Conservation (phyloP, 2,329 filamentous ascomycete genomes). For the Colletotrichum tropicale region DNA sequence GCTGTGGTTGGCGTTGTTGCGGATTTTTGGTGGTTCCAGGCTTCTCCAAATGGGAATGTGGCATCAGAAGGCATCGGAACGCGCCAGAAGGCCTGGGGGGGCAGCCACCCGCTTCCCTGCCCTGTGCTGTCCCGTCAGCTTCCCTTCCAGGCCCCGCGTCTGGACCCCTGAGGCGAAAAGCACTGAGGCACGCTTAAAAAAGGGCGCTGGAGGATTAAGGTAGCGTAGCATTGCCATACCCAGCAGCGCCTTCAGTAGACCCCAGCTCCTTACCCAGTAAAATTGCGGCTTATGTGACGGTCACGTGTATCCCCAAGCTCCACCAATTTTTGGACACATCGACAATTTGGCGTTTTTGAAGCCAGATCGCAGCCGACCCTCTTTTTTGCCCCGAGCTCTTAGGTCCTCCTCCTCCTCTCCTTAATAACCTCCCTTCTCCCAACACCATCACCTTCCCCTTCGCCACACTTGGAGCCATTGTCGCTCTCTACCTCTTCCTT, state of each 20-base stretch:
- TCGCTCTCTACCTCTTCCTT: slow-evolving; percentile 29
- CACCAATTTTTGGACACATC: slow-evolving; percentile 49
- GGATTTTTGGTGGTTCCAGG: background rate
- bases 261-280: background rate
- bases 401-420: slow-evolving; percentile 32
- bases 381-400: slow-evolving; percentile 26
- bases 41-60: background rate
- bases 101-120: slow-evolving; percentile 1
- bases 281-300: slow-evolving; percentile 7
- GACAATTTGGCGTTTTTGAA: slow-evolving; percentile 45
- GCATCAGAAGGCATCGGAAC: slow-evolving; percentile 17
- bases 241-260: background rate
- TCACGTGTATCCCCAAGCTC: slow-evolving; percentile 34
- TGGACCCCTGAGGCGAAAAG: slow-evolving; percentile 6
- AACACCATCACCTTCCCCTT: slow-evolving; percentile 31
- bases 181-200: background rate
- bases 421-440: slow-evolving; percentile 35
- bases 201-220: background rate
- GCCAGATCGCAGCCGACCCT: slow-evolving; percentile 42
- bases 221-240: background rate
- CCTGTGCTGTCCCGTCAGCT: background rate
- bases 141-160: background rate
- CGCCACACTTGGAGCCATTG: slow-evolving; percentile 33
- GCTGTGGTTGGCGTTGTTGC: background rate
- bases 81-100: slow-evolving; percentile 15